These are phyloP conservation scores for Moringa oleifera DNA, from an alignment of 345 rosid species.

Conservation along the genomic window DNA sequence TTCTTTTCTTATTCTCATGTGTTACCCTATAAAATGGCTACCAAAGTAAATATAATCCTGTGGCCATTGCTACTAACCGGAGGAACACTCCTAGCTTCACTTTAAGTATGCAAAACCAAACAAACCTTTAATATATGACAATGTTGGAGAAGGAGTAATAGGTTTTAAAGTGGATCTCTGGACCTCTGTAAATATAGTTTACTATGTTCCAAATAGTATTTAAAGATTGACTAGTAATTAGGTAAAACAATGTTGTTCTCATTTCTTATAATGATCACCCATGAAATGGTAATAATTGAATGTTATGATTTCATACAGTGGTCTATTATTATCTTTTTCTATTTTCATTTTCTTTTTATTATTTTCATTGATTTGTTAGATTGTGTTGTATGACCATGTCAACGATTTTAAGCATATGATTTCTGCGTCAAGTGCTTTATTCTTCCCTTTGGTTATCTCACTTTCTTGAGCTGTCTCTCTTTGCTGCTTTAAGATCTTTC, in stretches of 20 bases:
- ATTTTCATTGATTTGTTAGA: neutral
- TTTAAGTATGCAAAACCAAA: too few relatives aligned
- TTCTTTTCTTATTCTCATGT: too few relatives aligned
- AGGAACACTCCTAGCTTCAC: too few relatives aligned
- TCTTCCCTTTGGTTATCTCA: neutral
- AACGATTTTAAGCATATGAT: neutral
- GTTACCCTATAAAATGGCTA: too few relatives aligned
- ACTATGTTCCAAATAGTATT: too few relatives aligned
- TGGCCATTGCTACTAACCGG: too few relatives aligned
- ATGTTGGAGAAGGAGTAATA: neutral
- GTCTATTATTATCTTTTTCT: too few relatives aligned
- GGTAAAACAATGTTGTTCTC: neutral
- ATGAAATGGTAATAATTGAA: neutral
- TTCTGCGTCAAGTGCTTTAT: slow-evolving; percentile 6
- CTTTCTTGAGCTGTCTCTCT: neutral
- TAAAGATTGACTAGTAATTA: neutral
- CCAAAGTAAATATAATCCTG: too few relatives aligned
- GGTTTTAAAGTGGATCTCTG: neutral
- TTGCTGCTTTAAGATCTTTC: slow-evolving; percentile 14
- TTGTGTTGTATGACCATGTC: neutral
- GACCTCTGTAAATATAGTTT: neutral
- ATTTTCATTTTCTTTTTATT: too few relatives aligned
- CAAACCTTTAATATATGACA: neutral
- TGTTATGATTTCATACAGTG: neutral
- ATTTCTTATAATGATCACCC: neutral